Evolutionary conservation across 768 basidiomycete species (phyloP).

Genomic region (Trametes gibbosa): DNA sequence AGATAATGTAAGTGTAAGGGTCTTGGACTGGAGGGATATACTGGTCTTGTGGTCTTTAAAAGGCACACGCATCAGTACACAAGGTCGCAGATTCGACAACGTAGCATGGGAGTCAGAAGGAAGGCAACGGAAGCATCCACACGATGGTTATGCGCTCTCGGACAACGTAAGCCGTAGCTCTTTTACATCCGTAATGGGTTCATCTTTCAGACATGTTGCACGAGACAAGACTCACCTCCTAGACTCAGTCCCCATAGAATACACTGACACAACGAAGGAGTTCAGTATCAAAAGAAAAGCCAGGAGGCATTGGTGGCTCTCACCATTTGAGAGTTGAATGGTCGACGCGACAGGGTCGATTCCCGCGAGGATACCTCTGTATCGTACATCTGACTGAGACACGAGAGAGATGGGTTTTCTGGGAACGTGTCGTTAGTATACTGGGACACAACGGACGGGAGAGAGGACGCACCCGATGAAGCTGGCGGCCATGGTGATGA

Average conservation of each 20-base stretch:
- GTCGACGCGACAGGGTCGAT: conserved; percentile 85
- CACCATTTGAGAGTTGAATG: conserved; percentile 86
- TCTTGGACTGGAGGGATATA: conserved; percentile 83
- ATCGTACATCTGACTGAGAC: conserved; percentile 88
- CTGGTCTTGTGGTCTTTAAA: conserved; percentile 60
- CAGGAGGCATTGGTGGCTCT: conserved; percentile 12
- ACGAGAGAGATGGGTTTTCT: conserved; percentile 89
- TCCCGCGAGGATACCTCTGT: conserved; percentile 82
- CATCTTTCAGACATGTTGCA: conserved; percentile 27
- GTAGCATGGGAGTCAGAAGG: conserved; percentile 43
- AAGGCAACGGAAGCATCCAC: conserved; percentile 69
- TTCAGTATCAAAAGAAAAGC: neutral
- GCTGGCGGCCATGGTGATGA: conserved; percentile 56
- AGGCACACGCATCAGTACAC: conserved; percentile 25
- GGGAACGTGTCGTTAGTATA: conserved; percentile 21
- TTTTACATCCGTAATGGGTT: conserved; percentile 40
- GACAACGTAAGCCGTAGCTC: conserved; percentile 33
- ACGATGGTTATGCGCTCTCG: conserved; percentile 45
- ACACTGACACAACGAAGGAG: conserved; percentile 59
- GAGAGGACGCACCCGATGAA: conserved; percentile 61
- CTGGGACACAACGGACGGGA: neutral
- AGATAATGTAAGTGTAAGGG: conserved; percentile 88
- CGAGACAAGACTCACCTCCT: conserved; percentile 54
- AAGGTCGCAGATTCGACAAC: neutral
- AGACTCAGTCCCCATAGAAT: conserved; percentile 85